Base-by-base conservation (phyloP, 2,329 filamentous ascomycete species). In the Daldinia sp. region DNA sequence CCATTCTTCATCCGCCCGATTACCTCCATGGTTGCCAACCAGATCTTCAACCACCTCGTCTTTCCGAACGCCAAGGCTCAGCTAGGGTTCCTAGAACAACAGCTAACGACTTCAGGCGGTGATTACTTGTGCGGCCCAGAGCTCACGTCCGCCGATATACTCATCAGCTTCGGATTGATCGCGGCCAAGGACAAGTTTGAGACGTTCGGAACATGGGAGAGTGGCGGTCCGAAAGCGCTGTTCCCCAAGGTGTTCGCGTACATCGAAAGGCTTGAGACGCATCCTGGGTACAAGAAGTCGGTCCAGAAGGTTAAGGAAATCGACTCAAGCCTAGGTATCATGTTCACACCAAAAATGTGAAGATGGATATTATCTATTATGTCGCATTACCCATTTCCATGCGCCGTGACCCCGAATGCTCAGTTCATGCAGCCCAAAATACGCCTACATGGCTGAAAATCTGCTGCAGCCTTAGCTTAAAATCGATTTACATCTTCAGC, bases 1-100 rank as follows among this genome's bases (percentile, higher is more conserved):
- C 86, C 86, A 15, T 88, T 87, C 77, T 81, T 86, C 73, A 78
- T 88, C 70, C 83, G 86, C 1, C 86, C 86, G 66, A 79, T 88
- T 64, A 85, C 86, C 2, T 74, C 78, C 18, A 71, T 81, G 61
- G 81, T 87, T 9, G 84, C 83, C 46, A 81, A 81, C 72, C 78
- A 80, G 64, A 60, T 83, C 71, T 80, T 84, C 56, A 73, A 76
- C 56, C 74, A 75, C 59, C 81, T 83, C 67, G 76, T 87, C 61
- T 74, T 82, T 56, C 86, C 85, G 70, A 87, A 86, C 73, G 72
- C 83, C 58, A 81, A 81, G 72, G 77, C 74, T 67, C 82, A 87
- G 72, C 79, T 88, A 26, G 73, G 67, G n/a, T 81, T 88, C 73
- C 72, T 89, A 44, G 84, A 88, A 71, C 75, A 80, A 35, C 82